Conservation (phyloP, 2,329 filamentous ascomycete species). For the Aspergillus puulaauensis region DNA sequence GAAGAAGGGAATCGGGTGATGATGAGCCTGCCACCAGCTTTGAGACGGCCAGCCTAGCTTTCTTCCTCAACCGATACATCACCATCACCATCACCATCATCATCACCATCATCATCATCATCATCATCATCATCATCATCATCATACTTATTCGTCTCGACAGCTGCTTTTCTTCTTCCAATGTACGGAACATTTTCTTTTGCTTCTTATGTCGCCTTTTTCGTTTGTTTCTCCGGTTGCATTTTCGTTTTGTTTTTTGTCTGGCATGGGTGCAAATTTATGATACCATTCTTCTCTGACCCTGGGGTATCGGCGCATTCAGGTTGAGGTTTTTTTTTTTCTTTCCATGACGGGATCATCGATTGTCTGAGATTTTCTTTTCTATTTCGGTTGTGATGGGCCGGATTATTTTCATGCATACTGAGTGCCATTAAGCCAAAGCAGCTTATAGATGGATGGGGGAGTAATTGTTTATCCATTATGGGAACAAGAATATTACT, state of each 20-base stretch:
- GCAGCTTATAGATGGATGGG: neutral
- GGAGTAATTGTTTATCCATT: neutral
- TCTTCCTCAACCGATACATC: too few relatives aligned
- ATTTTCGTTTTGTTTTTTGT: neutral
- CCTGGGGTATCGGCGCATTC: slow-evolving; percentile 21
- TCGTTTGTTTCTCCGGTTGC: slow-evolving; percentile 8
- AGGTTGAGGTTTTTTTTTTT: neutral
- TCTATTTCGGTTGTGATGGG: neutral
- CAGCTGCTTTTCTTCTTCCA: neutral
- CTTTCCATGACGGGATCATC: neutral
- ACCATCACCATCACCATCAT: neutral
- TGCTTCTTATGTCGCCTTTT: neutral
- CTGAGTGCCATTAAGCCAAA: neutral
- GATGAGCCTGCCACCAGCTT: slow-evolving; percentile 35
- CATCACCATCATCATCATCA: neutral
- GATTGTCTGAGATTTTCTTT: neutral
- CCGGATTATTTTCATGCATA: neutral
- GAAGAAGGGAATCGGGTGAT: slow-evolving; percentile 47
- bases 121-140: neutral
- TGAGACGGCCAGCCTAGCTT: slow-evolving; percentile 29
- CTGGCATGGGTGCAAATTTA: slow-evolving; percentile 16
- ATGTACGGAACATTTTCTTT: neutral
- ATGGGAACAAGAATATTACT: neutral
- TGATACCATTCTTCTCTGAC: slow-evolving; percentile 32
- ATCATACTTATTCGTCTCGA: neutral